Evolutionary conservation across 306 rosid genomes (phyloP).

Genomic region (Biancaea sappan): DNA sequence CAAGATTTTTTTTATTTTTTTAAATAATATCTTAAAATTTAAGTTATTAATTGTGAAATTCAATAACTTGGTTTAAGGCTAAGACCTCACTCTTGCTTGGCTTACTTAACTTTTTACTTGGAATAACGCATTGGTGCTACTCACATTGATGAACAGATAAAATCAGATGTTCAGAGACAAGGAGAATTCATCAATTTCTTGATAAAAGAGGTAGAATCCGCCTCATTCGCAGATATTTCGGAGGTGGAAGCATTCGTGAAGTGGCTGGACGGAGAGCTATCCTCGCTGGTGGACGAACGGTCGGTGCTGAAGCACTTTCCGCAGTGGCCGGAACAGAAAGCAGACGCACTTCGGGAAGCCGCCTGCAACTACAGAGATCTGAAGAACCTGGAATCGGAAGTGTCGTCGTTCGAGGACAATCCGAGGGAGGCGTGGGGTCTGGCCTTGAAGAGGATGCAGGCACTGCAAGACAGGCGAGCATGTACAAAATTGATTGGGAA

Average conservation of each 20-base stretch:
- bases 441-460: slow-evolving; percentile 72
- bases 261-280: slow-evolving; percentile 78
- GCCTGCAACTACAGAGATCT: slow-evolving; percentile 78
- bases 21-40: too few species aligned
- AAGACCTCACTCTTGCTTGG: too few species aligned
- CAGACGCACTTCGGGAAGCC: slow-evolving; percentile 83
- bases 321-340: slow-evolving; percentile 89
- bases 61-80: too few species aligned
- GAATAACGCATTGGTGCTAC: slow-evolving; percentile 15
- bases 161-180: slow-evolving; percentile 77
- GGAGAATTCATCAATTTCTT: slow-evolving; percentile 68
- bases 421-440: slow-evolving; percentile 54
- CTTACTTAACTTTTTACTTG: too few species aligned
- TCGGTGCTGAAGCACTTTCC: slow-evolving; percentile 88
- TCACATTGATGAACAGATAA: slow-evolving; percentile 60
- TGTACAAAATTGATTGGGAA: slow-evolving; percentile 45
- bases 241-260: slow-evolving; percentile 79
- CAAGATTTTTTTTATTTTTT: too few species aligned
- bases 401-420: slow-evolving; percentile 61
- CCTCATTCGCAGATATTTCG: slow-evolving; percentile 51
- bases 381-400: slow-evolving; percentile 69
- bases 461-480: slow-evolving; percentile 97
- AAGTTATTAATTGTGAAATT: too few species aligned
- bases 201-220: slow-evolving; percentile 63
- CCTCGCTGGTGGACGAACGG: slow-evolving; percentile 80